Base-by-base conservation (phyloP, 2,329 filamentous ascomycete species). In the Dactylella cylindrospora region DNA sequence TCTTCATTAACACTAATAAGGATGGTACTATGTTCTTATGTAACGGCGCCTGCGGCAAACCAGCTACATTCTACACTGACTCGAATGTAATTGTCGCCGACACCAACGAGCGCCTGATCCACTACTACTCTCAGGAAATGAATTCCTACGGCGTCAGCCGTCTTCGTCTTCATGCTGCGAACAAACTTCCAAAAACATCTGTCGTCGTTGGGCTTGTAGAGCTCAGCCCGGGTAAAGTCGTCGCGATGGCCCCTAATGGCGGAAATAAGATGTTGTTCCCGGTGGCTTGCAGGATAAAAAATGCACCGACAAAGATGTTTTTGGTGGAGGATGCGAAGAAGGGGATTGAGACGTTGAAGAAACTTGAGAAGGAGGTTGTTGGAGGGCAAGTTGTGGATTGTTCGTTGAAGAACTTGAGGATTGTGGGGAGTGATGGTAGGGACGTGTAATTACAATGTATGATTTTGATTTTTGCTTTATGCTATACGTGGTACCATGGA, bases 11-110 rank as follows among this genome's bases (percentile, higher is more conserved):
- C 23, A 53, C 55, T 4, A 61, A 61, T 10, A 12, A 8, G 2
- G 55, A 61, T 28, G 55, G 55, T 15, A 61, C 55, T 10, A 17
- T 61, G 10, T 61, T 35, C 25, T 41, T 61, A 28, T 61, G 55
- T 23, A 45, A 61, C 28, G 36, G 40, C 19, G 28, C 19, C 13
- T 61, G 55, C 47, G 55, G 55, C 5, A 41, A 47, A 5, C 55
- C 55, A 3, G 47, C 47, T 2, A 29, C 47, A 15, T 61, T 61
- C 22, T 61, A 61, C 41, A 53, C 41, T 5, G 35, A 46, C 4
- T 61, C 55, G 2, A 25, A 29, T 6, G 20, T 46, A 10, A 36
- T 51, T 9, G 55, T 61, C 8, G 47, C 40, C 3, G 55, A 61
- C 28, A 36, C 19, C 7, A 33, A 31, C 1, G 41, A 39, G 4